Percentiles rank a stretch among this genome's conserved stretches.
phyloP scores from a whole-genome alignment of 2,329 filamentous ascomycete species.

The Pseudofabraea citricarpa region DNA sequence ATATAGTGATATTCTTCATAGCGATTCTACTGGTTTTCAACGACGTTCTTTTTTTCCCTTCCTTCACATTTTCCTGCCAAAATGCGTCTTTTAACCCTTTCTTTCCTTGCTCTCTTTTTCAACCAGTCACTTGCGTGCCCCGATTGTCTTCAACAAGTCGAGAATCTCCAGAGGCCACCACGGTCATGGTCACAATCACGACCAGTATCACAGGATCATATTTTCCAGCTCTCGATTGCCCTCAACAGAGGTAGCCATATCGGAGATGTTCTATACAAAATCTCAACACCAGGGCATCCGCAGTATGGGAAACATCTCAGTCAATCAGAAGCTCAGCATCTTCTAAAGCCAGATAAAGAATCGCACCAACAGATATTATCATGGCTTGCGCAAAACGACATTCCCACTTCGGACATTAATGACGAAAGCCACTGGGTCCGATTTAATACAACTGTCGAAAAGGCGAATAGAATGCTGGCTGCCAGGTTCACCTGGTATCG shows the following conservation, averaged over 20 bases:
- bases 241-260: background rate
- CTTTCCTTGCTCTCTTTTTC: background rate
- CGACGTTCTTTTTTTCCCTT: too few relatives aligned
- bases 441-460: conserved; percentile 1
- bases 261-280: background rate
- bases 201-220: background rate
- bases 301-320: background rate
- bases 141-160: background rate
- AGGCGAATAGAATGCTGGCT: background rate
- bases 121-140: background rate
- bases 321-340: background rate
- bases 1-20: too few relatives aligned
- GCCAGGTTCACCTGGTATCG: background rate
- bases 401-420: background rate
- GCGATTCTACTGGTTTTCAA: too few relatives aligned
- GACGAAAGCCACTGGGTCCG: background rate
- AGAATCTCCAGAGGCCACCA: background rate
- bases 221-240: background rate
- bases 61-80: background rate
- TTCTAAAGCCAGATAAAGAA: background rate
- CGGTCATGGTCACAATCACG: background rate
- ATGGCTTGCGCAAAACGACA: background rate
- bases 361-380: background rate
- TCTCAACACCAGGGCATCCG: background rate
- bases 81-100: background rate